These are phyloP conservation scores for Phyllostachys edulis DNA, from an alignment of 176 grass and related monocot species.

Conservation along the genomic window DNA sequence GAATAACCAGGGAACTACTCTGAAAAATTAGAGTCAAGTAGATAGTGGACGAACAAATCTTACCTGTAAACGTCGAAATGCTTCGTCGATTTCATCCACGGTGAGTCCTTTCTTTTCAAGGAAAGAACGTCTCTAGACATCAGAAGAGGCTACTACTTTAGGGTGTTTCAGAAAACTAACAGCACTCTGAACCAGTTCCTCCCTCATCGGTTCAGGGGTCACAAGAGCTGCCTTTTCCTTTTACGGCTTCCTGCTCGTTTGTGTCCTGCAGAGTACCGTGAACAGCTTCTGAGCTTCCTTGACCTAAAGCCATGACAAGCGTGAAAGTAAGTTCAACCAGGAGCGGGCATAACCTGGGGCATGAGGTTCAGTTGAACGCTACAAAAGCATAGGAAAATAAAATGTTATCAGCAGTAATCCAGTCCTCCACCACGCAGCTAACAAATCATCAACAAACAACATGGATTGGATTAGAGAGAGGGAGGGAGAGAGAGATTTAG, in stretches of 20 bases:
- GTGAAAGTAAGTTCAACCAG: no score
- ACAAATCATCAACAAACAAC: no score
- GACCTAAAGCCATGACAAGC: not conserved
- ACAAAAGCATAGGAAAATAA: no score
- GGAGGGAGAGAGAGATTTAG: no score
- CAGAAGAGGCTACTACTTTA: slow-evolving; percentile 48
- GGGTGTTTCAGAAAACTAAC: slow-evolving; percentile 65
- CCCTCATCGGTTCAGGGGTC: slow-evolving; percentile 46
- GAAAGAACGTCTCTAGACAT: slow-evolving; percentile 57
- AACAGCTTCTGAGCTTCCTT: slow-evolving; percentile 17
- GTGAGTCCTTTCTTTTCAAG: slow-evolving; percentile 68
- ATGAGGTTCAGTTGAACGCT: no score
- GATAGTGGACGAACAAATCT: not conserved
- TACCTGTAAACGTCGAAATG: slow-evolving; percentile 55
- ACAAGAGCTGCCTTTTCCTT: slow-evolving; percentile 15
- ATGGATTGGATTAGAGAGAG: no score
- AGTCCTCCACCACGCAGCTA: no score
- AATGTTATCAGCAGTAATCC: no score
- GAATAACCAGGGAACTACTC: not conserved
- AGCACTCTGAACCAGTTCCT: slow-evolving; percentile 62
- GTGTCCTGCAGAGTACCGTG: not conserved
- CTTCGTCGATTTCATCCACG: slow-evolving; percentile 60
- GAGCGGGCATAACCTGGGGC: no score
- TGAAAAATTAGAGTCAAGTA: not conserved
- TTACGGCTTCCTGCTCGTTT: not conserved